Evolutionary conservation across 2,329 filamentous ascomycete genomes (phyloP).

Genomic region (Aspergillus bombycis): DNA sequence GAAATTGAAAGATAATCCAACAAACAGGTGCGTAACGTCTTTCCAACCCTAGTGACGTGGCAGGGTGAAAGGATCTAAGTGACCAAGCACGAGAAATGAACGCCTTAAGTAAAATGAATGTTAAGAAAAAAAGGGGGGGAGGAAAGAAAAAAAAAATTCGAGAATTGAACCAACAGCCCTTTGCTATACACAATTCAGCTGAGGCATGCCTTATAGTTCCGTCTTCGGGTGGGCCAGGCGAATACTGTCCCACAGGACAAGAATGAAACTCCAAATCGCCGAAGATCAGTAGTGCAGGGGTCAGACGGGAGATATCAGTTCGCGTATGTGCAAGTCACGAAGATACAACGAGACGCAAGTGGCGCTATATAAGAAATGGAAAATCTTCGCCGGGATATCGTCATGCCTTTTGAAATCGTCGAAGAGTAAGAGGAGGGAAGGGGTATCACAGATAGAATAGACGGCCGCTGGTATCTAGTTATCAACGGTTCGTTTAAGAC

Average conservation of each 20-base stretch:
- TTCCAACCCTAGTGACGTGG: slow-evolving; percentile 45
- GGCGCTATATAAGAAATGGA: slow-evolving; percentile 28
- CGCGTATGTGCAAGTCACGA: slow-evolving; percentile 38
- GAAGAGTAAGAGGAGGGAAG: slow-evolving; percentile 21
- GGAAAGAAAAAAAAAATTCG: slow-evolving; percentile 23
- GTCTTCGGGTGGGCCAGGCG: slow-evolving; percentile 10
- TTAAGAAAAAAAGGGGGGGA: slow-evolving; percentile 9
- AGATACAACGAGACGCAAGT: slow-evolving; percentile 21
- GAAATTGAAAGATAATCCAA: slow-evolving; percentile 15
- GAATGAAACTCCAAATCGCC: neutral
- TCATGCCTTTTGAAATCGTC: slow-evolving; percentile 38
- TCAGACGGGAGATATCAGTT: slow-evolving; percentile 19
- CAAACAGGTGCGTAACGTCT: slow-evolving; percentile 27
- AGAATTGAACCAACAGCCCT: slow-evolving; percentile 30
- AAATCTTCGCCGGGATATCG: slow-evolving; percentile 34
- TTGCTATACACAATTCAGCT: slow-evolving; percentile 35
- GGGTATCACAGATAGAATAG: slow-evolving; percentile 18
- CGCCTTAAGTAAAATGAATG: slow-evolving; percentile 23
- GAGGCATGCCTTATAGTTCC: slow-evolving; percentile 14
- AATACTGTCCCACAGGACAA: slow-evolving; percentile 2
- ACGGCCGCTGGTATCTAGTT: slow-evolving; percentile 4
- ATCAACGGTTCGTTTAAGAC: slow-evolving; percentile 28
- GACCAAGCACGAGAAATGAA: slow-evolving; percentile 34
- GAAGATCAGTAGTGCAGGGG: slow-evolving; percentile 12
- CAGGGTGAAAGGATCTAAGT: slow-evolving; percentile 37